Evolutionary conservation across 1,284 basidiomycete species (phyloP).

Genomic region (Cystobasidium sp.): DNA sequence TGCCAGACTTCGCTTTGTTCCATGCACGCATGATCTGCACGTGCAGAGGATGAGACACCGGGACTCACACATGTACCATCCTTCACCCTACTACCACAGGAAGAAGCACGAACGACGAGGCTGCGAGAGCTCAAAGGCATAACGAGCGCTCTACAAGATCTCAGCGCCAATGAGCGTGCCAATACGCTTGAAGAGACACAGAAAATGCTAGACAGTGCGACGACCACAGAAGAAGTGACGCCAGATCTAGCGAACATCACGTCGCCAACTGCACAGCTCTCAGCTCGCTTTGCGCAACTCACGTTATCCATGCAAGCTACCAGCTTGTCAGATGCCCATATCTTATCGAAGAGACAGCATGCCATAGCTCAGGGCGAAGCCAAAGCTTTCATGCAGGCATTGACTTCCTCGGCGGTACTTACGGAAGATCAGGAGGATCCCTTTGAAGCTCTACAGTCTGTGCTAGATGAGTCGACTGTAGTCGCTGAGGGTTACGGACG

Average conservation of each 20-base stretch:
- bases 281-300: conserved; percentile 30
- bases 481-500: conserved; percentile 30
- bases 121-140: conserved; percentile 23
- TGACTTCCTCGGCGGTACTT: background rate
- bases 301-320: conserved; percentile 31
- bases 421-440: conserved; percentile 32
- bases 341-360: conserved; percentile 31
- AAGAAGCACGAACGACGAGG: conserved; percentile 24
- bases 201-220: background rate
- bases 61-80: background rate
- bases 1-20: background rate
- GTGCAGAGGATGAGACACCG: background rate
- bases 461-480: conserved; percentile 26
- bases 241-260: background rate
- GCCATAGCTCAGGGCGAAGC: conserved; percentile 29
- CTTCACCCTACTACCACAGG: background rate
- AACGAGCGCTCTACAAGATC: conserved; percentile 1
- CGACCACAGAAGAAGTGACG: background rate
- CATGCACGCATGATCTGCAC: background rate
- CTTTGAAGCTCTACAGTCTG: conserved; percentile 19
- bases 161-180: conserved; percentile 1
- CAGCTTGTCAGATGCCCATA: background rate
- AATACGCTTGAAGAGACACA: conserved; percentile 24
- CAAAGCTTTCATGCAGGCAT: conserved; percentile 32
- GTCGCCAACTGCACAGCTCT: background rate